Percentiles rank a stretch among this genome's conserved stretches.
These are phyloP conservation scores for Stephania yunnanensis DNA, from an alignment of 164 flowering plant genomes.

Conservation along the genomic window DNA sequence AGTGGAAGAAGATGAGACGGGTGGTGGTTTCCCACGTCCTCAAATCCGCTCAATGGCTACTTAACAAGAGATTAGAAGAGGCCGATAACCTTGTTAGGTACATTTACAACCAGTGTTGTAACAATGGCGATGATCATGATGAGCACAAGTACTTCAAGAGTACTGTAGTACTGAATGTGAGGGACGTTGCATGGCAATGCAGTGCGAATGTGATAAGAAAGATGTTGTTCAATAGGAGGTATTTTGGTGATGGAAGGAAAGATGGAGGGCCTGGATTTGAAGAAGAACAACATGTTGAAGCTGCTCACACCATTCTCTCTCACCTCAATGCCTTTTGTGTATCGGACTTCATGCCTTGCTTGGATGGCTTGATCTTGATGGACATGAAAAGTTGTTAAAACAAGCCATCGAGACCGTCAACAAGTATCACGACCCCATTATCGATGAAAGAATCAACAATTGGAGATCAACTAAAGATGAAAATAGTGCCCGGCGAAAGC, in stretches of 20 bases:
- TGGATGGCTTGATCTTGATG: constrained; percentile 32
- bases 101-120: neutral
- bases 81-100: constrained; percentile 1
- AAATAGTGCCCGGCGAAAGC: constrained; percentile 10
- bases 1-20: constrained; percentile 19
- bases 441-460: constrained; percentile 23
- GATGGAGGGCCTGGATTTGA: constrained; percentile 25
- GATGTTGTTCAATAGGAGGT: constrained; percentile 24
- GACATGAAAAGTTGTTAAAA: constrained; percentile 28
- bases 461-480: constrained; percentile 15
- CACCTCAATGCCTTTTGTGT: constrained; percentile 21
- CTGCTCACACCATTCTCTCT: constrained; percentile 14
- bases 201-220: constrained; percentile 24
- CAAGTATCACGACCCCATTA: constrained; percentile 25
- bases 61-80: neutral
- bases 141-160: neutral
- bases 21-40: neutral
- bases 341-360: constrained; percentile 27
- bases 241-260: constrained; percentile 18
- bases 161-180: neutral
- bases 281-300: constrained; percentile 23
- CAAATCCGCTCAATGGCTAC: neutral
- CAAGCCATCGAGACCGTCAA: constrained; percentile 11
- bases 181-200: neutral
- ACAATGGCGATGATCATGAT: neutral